These are phyloP conservation scores for Claviceps capensis DNA, from an alignment of 2,329 filamentous ascomycete species.

Conservation along the genomic window DNA sequence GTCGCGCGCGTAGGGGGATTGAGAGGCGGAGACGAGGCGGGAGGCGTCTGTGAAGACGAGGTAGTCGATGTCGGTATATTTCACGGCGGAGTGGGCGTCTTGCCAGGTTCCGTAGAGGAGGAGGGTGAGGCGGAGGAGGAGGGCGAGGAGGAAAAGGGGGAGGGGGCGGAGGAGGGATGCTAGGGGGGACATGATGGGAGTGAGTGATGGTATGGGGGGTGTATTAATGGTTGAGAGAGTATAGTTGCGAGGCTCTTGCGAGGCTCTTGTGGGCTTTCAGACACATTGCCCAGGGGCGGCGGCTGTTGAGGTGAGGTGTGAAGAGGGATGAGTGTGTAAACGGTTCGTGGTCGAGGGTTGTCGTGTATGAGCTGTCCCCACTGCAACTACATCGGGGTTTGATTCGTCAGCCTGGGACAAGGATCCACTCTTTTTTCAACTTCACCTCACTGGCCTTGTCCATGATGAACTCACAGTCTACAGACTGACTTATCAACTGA, in stretches of 20 bases:
- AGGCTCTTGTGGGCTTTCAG: too few relatives aligned
- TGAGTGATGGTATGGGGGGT: background rate
- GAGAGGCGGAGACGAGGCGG: constrained; percentile 53
- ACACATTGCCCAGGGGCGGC: too few relatives aligned
- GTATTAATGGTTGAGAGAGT: too few relatives aligned
- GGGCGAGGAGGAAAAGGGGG: constrained; percentile 42
- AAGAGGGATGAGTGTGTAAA: background rate
- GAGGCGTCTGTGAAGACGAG: constrained; percentile 94
- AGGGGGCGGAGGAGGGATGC: constrained; percentile 18
- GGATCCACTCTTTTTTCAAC: background rate
- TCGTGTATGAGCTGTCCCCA: background rate
- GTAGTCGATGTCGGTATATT: constrained; percentile 99
- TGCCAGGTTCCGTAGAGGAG: constrained; percentile 86
- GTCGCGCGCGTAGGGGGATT: constrained; percentile 73
- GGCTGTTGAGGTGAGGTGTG: too few relatives aligned
- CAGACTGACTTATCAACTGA: background rate
- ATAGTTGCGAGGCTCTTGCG: too few relatives aligned
- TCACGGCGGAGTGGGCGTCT: constrained; percentile 79
- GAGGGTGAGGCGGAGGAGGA: constrained; percentile 56
- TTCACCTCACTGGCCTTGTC: background rate
- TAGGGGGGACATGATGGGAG: constrained; percentile 1
- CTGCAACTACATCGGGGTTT: background rate
- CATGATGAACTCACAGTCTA: background rate
- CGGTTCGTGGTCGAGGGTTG: background rate
- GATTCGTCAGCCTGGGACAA: background rate